Base-by-base conservation (phyloP, 1,139 yeast genomes). In the Yamadazyma dendronema region DNA sequence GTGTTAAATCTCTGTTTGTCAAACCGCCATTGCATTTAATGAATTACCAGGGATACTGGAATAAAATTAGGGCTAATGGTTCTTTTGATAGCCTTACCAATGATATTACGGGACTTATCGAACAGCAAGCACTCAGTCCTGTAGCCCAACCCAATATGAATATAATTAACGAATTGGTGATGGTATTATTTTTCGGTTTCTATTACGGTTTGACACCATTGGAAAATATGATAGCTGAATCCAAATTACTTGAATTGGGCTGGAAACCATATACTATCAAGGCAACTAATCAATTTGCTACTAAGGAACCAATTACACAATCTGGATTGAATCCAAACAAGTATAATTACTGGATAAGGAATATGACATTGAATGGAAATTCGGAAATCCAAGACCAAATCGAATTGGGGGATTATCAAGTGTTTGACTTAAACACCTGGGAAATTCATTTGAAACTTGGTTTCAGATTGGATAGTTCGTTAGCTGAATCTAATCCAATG, bases 111-210 rank as follows among this genome's bases (percentile, higher is more conserved):
- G 35, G 50, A 4, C 50, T 64, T 22, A 50, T 51, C 19, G 38
- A 38, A 23, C 38, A 35, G 14, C 30, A 16, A 12, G n/a, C n/a
- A 14, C 39, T 42, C 3, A 30, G 42, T 2, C 36, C 35, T 26
- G 39, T 24, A 8, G 9, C 24, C 19, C 21, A 14, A 6, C 16
- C 21, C 19, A 33, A 31, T 27, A 29, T 41, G 22, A 44, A 49
- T 3, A 40, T 57, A 27, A 53, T 62, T 31, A 61, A 65, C 31
- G 71, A 69, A 48, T 49, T 69, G 40, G 65, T 70, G 12, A 65
- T 72, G 38, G 77, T 77, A 3, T 60, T 80, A 34, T 81, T 81
- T 48, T 81, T 69, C 54, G 85, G 83, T 3, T 77, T 65, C 49
- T 81, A 79, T 49, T 79, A 69, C 53, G 81, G 81, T 2, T 54